phyloP scores from a whole-genome alignment of 305 asterid species.

The Rubia occidens region DNA sequence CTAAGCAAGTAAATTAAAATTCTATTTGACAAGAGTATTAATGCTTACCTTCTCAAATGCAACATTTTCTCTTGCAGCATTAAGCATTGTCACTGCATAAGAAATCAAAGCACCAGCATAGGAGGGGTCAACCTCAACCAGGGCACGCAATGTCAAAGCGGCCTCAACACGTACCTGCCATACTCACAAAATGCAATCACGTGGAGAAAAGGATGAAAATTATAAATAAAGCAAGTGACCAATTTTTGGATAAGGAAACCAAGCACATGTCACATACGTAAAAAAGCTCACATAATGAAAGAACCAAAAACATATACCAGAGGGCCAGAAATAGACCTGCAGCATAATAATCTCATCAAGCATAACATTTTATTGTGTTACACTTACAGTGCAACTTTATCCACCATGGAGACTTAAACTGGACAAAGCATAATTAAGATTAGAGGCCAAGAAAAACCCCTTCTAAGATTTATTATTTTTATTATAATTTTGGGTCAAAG shows the following conservation, averaged over 20 bases:
- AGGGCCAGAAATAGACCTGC: slow-evolving; percentile 1
- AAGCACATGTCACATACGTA: background rate
- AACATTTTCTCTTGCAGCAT: slow-evolving; percentile 70
- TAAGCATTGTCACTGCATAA: slow-evolving; percentile 89
- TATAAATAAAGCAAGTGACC: background rate
- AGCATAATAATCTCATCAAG: slow-evolving; percentile 3
- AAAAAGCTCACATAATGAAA: background rate
- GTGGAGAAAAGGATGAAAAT: background rate
- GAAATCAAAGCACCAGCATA: slow-evolving; percentile 94
- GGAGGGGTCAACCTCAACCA: slow-evolving; percentile 96
- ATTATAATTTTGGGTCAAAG: background rate
- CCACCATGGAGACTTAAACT: background rate
- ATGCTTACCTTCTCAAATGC: slow-evolving; percentile 75
- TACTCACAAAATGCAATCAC: background rate
- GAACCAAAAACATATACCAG: background rate
- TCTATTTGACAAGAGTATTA: background rate
- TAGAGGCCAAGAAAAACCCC: background rate
- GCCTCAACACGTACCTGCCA: slow-evolving; percentile 95
- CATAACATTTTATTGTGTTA: background rate
- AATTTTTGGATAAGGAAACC: background rate
- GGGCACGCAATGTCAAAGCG: slow-evolving; percentile 82
- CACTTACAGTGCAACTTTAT: background rate
- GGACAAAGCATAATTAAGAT: background rate
- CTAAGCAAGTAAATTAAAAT: slow-evolving; percentile 2
- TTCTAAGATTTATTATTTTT: background rate